Evolutionary conservation across 805 yeast genomes (phyloP).

Genomic region (Myxozyma sirexii): DNA sequence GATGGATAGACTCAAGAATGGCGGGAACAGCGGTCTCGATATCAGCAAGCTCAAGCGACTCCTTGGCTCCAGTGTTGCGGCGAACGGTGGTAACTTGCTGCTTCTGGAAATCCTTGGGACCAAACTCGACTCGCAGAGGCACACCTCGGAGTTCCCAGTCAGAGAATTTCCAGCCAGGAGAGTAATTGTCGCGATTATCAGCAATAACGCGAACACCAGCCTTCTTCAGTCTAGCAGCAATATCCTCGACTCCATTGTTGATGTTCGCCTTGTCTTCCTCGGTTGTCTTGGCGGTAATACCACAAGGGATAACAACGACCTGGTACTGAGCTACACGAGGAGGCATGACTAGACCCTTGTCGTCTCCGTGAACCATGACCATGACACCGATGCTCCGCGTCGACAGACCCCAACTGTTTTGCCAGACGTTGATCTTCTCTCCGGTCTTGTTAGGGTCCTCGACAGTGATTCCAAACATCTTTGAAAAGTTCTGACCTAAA

Average conservation of each 20-base stretch:
- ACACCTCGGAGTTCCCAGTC: constrained; percentile 96
- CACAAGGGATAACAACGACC: constrained; percentile 92
- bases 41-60: constrained; percentile 63
- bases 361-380: constrained; percentile 98
- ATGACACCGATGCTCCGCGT: constrained; percentile 99
- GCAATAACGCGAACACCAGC: constrained; percentile 75
- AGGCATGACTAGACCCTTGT: constrained; percentile 96
- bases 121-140: constrained; percentile 91
- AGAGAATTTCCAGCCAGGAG: constrained; percentile 99
- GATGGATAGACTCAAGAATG: constrained; percentile 80
- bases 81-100: constrained; percentile 84
- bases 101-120: constrained; percentile 90
- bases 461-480: constrained; percentile 94
- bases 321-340: constrained; percentile 95
- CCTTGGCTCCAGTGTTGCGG: constrained; percentile 85
- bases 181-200: constrained; percentile 91
- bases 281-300: constrained; percentile 83
- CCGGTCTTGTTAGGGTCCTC: constrained; percentile 84
- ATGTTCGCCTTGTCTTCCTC: constrained; percentile 73
- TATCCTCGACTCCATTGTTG: constrained; percentile 65
- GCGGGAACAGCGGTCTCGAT: constrained; percentile 69
- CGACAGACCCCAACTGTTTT: constrained; percentile 99
- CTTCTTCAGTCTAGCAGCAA: constrained; percentile 62
- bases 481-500: constrained; percentile 96
- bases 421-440: constrained; percentile 86